Percentiles rank a stretch among this genome's conserved stretches.
Evolutionary conservation across 495 filamentous ascomycete genomes (phyloP).

Genomic region (Pyrenula massariospora): DNA sequence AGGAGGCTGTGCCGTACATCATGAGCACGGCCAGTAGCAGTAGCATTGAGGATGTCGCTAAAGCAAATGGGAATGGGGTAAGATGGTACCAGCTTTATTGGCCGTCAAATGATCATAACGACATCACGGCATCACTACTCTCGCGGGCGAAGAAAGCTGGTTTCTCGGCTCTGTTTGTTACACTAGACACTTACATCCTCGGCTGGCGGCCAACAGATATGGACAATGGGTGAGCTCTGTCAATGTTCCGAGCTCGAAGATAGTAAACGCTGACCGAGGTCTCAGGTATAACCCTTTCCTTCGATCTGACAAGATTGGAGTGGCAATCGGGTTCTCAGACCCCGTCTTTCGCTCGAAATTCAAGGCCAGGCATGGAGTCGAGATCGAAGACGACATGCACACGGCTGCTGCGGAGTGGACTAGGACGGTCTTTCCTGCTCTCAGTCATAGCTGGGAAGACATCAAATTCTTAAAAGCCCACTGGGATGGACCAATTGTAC

Average conservation of each 20-base stretch:
- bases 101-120: conserved; percentile 32
- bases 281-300: conserved; percentile 28
- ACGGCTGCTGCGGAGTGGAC: conserved; percentile 27
- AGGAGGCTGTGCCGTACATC: conserved; percentile 35
- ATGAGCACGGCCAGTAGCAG: conserved; percentile 33
- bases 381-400: conserved; percentile 28
- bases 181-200: conserved; percentile 48
- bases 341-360: conserved; percentile 43
- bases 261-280: not conserved
- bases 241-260: not conserved
- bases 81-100: conserved; percentile 56
- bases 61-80: conserved; percentile 20
- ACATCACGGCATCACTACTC: conserved; percentile 40
- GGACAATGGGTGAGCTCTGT: conserved; percentile 29
- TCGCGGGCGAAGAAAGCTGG: conserved; percentile 38
- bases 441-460: conserved; percentile 39
- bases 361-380: conserved; percentile 17
- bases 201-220: conserved; percentile 49
- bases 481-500: conserved; percentile 34
- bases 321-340: conserved; percentile 45
- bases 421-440: conserved; percentile 28
- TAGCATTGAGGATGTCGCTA: conserved; percentile 32
- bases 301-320: conserved; percentile 34
- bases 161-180: conserved; percentile 45
- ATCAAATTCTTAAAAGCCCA: conserved; percentile 17